phyloP scores from a whole-genome alignment of 495 filamentous ascomycete genomes.

The Trichoderma orchidacearum region DNA sequence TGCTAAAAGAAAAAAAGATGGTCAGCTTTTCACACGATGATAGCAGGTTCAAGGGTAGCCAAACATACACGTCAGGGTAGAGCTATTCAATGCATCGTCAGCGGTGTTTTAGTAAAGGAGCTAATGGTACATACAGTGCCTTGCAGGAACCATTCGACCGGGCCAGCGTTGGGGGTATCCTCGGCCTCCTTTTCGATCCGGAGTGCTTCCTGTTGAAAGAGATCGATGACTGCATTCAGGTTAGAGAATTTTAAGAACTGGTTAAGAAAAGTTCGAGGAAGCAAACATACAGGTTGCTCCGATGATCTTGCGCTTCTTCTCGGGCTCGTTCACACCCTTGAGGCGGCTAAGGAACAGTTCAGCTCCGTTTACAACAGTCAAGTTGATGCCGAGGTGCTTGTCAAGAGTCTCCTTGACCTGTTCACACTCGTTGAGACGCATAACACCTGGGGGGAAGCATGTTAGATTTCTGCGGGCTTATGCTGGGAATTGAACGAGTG shows the following conservation, averaged over 20 bases:
- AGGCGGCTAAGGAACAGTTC: constrained; percentile 61
- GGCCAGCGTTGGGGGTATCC: constrained; percentile 44
- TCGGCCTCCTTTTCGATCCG: constrained; percentile 58
- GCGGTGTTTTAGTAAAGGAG: constrained; percentile 44
- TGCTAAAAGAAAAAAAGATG: no score
- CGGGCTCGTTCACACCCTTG: constrained; percentile 66
- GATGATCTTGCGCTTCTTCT: constrained; percentile 91
- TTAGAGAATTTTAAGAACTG: background rate
- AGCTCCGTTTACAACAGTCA: constrained; percentile 74
- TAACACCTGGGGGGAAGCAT: constrained; percentile 39
- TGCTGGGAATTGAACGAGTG: background rate
- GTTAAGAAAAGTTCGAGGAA: no score
- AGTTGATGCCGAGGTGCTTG: constrained; percentile 72
- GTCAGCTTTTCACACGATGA: no score
- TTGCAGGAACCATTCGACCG: constrained; percentile 75
- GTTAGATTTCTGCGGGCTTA: background rate
- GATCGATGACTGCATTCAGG: constrained; percentile 51
- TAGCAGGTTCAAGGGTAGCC: no score
- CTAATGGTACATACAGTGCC: constrained; percentile 49
- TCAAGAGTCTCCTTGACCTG: constrained; percentile 63
- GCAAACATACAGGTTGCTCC: constrained; percentile 45
- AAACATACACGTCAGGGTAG: constrained; percentile 52
- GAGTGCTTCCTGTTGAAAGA: constrained; percentile 72
- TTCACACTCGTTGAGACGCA: constrained; percentile 76
- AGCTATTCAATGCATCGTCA: no score